phyloP scores from a whole-genome alignment of 2,329 filamentous ascomycete species.

The Cladophialophora exuberans region DNA sequence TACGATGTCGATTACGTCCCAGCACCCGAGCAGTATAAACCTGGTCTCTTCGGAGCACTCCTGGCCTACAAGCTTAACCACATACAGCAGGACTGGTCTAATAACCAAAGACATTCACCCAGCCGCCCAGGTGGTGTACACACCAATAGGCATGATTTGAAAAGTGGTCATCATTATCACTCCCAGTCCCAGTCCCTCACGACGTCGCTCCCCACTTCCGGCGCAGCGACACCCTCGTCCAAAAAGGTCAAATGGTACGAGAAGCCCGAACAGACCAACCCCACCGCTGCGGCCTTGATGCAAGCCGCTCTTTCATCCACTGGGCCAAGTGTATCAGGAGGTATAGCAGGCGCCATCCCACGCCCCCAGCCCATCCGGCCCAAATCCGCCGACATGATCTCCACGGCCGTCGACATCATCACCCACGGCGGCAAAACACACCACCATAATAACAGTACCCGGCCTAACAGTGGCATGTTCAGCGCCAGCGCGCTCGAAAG shows the following conservation, averaged over 20 bases:
- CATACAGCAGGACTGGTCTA: constrained; percentile 15
- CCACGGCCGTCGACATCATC: constrained; percentile 29
- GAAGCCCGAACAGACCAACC: constrained; percentile 19
- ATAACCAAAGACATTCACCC: constrained; percentile 7
- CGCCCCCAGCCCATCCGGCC: constrained; percentile 12
- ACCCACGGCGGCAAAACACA: constrained; percentile 20
- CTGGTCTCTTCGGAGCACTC: constrained; percentile 28
- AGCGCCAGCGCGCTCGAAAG: constrained; percentile 14
- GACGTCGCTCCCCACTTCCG: constrained; percentile 16
- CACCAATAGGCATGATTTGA: not conserved
- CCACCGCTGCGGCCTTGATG: constrained; percentile 18
- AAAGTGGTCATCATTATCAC: constrained; percentile 7
- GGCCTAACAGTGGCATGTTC: constrained; percentile 9
- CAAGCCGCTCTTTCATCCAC: constrained; percentile 18
- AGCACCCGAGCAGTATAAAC: constrained; percentile 28
- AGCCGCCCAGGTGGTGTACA: constrained; percentile 5
- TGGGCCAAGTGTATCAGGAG: constrained; percentile 10
- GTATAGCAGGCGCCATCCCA: constrained; percentile 7
- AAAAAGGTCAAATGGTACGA: constrained; percentile 36
- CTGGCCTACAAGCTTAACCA: constrained; percentile 27
- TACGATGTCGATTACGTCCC: constrained; percentile 30
- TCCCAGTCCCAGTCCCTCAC: constrained; percentile 9
- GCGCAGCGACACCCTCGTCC: constrained; percentile 28
- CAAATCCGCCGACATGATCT: constrained; percentile 25
- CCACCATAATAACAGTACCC: constrained; percentile 22